Conservation (phyloP, 176 grass and related monocot genomes). For the Bothriochloa decipiens region DNA sequence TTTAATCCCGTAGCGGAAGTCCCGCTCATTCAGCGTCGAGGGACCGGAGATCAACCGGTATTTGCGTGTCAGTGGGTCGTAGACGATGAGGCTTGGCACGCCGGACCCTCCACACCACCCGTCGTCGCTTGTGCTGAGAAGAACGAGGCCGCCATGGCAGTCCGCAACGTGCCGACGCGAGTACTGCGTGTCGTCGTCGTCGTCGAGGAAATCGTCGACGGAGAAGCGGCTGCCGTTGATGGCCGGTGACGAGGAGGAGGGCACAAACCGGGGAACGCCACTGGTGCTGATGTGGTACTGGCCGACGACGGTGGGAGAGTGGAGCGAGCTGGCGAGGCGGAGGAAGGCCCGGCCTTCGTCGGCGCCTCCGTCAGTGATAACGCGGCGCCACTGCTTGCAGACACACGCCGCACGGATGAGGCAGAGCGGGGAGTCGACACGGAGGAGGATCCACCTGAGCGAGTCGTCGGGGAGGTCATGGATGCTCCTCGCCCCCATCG, state of each 20-base stretch:
- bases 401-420: background rate
- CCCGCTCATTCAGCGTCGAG: no score
- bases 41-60: no score
- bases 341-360: background rate
- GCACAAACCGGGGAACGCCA: no score
- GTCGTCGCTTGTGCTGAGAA: background rate
- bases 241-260: no score
- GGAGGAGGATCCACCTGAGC: background rate
- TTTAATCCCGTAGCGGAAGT: background rate
- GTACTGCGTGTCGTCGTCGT: no score
- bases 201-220: no score
- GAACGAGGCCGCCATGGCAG: conserved; percentile 1
- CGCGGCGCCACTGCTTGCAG: background rate
- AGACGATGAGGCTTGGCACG: background rate
- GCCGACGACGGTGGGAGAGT: background rate
- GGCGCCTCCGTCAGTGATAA: background rate
- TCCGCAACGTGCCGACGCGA: background rate
- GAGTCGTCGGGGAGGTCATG: background rate
- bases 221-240: no score
- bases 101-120: no score
- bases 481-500: background rate
- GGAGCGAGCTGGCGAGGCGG: conserved; percentile 4
- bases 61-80: background rate
- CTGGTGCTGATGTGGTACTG: background rate
- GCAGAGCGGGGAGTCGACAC: background rate